phyloP scores from a whole-genome alignment of 116 monocot genomes.

The Iris pallida region DNA sequence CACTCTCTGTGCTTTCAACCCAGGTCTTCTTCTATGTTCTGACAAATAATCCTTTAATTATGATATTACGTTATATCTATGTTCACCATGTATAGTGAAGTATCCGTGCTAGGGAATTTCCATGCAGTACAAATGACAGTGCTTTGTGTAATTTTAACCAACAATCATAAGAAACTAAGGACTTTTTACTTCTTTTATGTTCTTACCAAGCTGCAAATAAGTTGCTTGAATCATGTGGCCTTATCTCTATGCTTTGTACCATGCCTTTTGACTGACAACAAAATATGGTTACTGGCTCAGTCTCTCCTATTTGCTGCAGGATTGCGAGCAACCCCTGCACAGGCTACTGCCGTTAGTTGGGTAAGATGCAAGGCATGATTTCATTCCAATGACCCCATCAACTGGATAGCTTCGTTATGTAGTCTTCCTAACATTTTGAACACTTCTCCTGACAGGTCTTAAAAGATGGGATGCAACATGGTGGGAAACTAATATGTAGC shows the following conservation, averaged over 20 bases:
- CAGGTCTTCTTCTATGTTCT: constrained; percentile 40
- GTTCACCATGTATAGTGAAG: too few relatives aligned
- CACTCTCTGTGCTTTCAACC: constrained; percentile 68
- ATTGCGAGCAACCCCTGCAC: constrained; percentile 77
- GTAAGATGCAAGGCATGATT: constrained; percentile 25
- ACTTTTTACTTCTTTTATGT: too few relatives aligned
- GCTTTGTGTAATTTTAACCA: too few relatives aligned
- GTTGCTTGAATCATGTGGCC: background rate
- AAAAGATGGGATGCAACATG: constrained; percentile 99
- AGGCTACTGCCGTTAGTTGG: constrained; percentile 92
- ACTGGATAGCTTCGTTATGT: background rate
- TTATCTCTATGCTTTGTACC: constrained; percentile 5
- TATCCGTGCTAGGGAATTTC: too few relatives aligned
- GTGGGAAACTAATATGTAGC: constrained; percentile 94
- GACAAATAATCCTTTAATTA: background rate
- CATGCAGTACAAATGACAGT: too few relatives aligned
- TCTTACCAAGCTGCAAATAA: too few relatives aligned
- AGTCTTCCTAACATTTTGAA: constrained; percentile 11
- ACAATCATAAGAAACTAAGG: too few relatives aligned
- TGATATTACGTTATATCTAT: background rate
- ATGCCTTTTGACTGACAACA: constrained; percentile 18
- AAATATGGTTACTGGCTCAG: constrained; percentile 40
- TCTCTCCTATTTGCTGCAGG: constrained; percentile 94
- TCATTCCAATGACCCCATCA: too few relatives aligned
- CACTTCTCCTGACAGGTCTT: constrained; percentile 45